A percentile compares a stretch with the other conserved stretches of the same genome.
Conservation (phyloP, 441 rosid species). For the Biscutella auriculata region DNA sequence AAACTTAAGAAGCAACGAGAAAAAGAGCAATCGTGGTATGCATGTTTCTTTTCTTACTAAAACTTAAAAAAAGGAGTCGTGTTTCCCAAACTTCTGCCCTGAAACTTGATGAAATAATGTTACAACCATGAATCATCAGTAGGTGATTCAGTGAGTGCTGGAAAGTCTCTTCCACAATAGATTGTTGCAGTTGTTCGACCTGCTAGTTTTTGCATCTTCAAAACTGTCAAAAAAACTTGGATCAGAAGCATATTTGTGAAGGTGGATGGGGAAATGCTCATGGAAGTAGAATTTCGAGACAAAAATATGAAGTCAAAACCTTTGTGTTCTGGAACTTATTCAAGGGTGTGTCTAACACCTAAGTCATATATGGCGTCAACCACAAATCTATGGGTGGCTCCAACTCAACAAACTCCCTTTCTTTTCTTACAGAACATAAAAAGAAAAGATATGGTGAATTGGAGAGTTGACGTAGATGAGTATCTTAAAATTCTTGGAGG, state of each 20-base stretch:
- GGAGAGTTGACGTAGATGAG: too few relatives aligned
- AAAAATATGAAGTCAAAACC: background rate
- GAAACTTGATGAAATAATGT: too few relatives aligned
- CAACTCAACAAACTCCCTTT: slow-evolving; percentile 12
- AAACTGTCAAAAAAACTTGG: slow-evolving; percentile 29
- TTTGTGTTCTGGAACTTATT: background rate
- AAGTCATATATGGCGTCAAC: background rate
- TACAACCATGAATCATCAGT: too few relatives aligned
- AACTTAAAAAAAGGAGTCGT: background rate
- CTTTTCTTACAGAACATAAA: too few relatives aligned
- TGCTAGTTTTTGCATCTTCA: slow-evolving; percentile 28
- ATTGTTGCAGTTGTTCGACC: slow-evolving; percentile 77
- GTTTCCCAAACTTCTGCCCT: background rate
- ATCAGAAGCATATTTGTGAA: slow-evolving; percentile 46
- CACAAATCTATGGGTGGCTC: background rate
- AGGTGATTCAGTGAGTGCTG: slow-evolving; percentile 30
- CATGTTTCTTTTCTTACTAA: background rate
- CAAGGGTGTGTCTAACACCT: background rate
- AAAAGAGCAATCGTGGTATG: slow-evolving; percentile 32
- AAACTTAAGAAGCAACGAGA: slow-evolving; percentile 31
- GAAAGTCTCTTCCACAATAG: slow-evolving; percentile 32
- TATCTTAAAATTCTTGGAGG: too few relatives aligned
- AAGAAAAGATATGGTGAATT: too few relatives aligned
- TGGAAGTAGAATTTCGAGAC: slow-evolving; percentile 30
- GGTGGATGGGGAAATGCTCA: slow-evolving; percentile 30